Percentiles rank a stretch among this genome's conserved stretches.
Conservation (phyloP, 129 eudicot species). For the carrot (Daucus carota) region DNA sequence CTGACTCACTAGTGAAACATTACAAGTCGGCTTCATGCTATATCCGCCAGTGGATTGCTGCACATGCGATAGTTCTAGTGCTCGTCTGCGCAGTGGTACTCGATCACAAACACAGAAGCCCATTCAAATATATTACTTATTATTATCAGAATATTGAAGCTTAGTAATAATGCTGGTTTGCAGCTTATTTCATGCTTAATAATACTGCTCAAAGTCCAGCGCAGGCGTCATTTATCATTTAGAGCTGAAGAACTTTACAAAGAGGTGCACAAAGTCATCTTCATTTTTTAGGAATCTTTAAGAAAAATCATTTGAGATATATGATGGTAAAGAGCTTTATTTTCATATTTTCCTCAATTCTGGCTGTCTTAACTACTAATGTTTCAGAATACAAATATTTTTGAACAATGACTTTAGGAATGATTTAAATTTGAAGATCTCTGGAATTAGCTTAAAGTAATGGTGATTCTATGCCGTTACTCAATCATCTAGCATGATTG, state of each 20-base stretch:
- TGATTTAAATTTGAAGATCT: neutral
- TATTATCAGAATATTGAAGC: slow-evolving; percentile 20
- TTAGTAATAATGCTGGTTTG: slow-evolving; percentile 42
- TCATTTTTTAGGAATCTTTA: neutral
- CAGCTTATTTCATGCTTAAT: slow-evolving; percentile 63
- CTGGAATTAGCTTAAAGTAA: neutral
- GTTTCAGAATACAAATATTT: neutral
- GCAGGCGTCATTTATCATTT: slow-evolving; percentile 45
- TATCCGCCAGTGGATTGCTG: slow-evolving; percentile 54
- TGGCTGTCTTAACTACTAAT: neutral
- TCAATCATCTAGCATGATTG: neutral
- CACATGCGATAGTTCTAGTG: slow-evolving; percentile 49
- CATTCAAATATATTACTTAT: slow-evolving; percentile 26
- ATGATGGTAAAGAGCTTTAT: neutral
- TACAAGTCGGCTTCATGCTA: slow-evolving; percentile 59
- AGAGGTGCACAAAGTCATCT: slow-evolving; percentile 39
- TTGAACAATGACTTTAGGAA: neutral
- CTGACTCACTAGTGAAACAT: slow-evolving; percentile 53
- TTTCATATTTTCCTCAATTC: neutral
- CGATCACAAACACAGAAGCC: slow-evolving; percentile 20
- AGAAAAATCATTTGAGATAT: neutral
- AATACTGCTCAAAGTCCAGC: slow-evolving; percentile 31
- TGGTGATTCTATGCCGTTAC: neutral
- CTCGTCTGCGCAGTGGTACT: slow-evolving; percentile 59
- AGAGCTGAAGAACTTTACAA: slow-evolving; percentile 83